A percentile compares a stretch with the other conserved stretches of the same genome.
Conservation (phyloP, 768 basidiomycete species). For the Leccinum ochraceum region DNA sequence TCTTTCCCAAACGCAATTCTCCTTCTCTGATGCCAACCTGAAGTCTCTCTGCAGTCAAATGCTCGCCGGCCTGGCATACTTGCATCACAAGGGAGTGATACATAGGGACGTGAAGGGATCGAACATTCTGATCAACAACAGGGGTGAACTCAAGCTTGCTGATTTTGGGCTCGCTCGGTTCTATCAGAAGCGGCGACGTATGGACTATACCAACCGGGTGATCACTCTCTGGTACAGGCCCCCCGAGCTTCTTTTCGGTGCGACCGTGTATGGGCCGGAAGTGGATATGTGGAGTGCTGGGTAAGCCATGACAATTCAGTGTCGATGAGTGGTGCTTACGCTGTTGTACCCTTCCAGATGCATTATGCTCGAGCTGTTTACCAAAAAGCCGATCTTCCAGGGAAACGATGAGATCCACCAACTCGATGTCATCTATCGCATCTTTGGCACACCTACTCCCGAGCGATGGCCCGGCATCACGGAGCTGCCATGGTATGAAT, state of each 20-base stretch:
- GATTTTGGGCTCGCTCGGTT: constrained; percentile 98
- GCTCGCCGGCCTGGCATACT: constrained; percentile 90
- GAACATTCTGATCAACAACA: constrained; percentile 91
- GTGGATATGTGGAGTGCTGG: constrained; percentile 99
- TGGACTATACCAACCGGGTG: constrained; percentile 99
- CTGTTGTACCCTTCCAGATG: constrained; percentile 53
- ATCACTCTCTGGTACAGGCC: constrained; percentile 99
- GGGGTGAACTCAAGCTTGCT: constrained; percentile 91
- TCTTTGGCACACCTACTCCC: constrained; percentile 85
- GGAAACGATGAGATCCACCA: constrained; percentile 98
- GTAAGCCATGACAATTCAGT: constrained; percentile 40
- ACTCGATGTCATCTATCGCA: constrained; percentile 87
- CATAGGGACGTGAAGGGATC: constrained; percentile 99
- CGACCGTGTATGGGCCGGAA: constrained; percentile 94
- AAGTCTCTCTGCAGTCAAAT: constrained; percentile 97
- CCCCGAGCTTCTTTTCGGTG: constrained; percentile 92
- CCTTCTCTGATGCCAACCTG: constrained; percentile 82
- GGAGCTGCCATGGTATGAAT: constrained; percentile 95
- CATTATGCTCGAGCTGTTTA: constrained; percentile 97
- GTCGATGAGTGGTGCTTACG: neutral
- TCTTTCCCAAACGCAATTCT: constrained; percentile 86
- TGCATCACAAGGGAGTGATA: constrained; percentile 94
- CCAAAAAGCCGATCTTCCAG: constrained; percentile 96
- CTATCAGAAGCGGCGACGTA: constrained; percentile 86
- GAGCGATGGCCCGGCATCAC: constrained; percentile 82